These are phyloP conservation scores for Pythium diclinum DNA, from an alignment of 352 stramenopile genomes.

Conservation along the genomic window DNA sequence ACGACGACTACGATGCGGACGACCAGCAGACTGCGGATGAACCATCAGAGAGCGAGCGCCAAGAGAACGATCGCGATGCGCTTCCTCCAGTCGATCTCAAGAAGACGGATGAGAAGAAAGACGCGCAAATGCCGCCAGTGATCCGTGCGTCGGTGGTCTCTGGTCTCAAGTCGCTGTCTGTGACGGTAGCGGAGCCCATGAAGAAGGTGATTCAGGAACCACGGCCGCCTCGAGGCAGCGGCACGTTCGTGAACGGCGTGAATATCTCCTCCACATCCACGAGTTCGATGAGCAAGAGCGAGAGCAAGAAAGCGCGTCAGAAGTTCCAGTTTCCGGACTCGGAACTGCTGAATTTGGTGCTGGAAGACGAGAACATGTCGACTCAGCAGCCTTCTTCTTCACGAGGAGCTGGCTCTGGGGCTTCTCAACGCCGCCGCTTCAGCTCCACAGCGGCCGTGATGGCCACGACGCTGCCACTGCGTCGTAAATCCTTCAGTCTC, in stretches of 20 bases:
- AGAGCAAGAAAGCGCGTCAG: slow-evolving; percentile 28
- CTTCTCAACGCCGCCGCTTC: slow-evolving; percentile 25
- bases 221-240: slow-evolving; percentile 32
- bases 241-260: slow-evolving; percentile 7
- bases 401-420: neutral
- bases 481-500: slow-evolving; percentile 65
- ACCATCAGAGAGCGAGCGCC: slow-evolving; percentile 11
- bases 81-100: neutral
- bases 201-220: slow-evolving; percentile 45
- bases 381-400: slow-evolving; percentile 3
- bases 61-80: slow-evolving; percentile 21
- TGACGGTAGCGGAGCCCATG: slow-evolving; percentile 31
- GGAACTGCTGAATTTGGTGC: slow-evolving; percentile 32
- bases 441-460: slow-evolving; percentile 36
- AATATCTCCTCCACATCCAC: neutral
- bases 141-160: neutral
- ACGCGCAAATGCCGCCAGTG: slow-evolving; percentile 4
- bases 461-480: slow-evolving; percentile 39
- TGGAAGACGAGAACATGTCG: slow-evolving; percentile 19
- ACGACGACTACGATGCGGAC: slow-evolving; percentile 8
- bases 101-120: neutral
- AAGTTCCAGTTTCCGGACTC: slow-evolving; percentile 68
- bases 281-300: slow-evolving; percentile 4
- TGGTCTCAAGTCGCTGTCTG: slow-evolving; percentile 15
- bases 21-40: slow-evolving; percentile 2